Conservation (phyloP, 768 basidiomycete species). For the Kwoniella heveanensis region DNA sequence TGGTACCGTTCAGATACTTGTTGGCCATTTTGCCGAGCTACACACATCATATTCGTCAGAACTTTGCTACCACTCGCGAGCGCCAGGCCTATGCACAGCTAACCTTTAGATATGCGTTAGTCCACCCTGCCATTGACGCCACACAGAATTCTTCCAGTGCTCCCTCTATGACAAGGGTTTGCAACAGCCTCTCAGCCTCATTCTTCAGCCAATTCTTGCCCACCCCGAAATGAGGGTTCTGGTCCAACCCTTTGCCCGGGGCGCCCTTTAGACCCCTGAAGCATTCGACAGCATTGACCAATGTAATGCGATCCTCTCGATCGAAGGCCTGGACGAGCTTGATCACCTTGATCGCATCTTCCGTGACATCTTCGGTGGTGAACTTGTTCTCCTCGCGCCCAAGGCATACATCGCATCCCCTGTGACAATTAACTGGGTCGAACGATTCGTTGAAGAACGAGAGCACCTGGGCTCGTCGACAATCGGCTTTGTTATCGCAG, state of each 20-base stretch:
- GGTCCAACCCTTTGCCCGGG: constrained; percentile 62
- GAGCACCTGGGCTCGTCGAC: constrained; percentile 83
- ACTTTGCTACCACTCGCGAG: no score
- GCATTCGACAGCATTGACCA: constrained; percentile 64
- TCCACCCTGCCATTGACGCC: constrained; percentile 58
- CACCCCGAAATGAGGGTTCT: constrained; percentile 61
- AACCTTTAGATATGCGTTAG: constrained; percentile 56
- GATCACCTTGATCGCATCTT: constrained; percentile 64
- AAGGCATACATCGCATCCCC: constrained; percentile 81
- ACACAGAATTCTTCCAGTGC: constrained; percentile 62
- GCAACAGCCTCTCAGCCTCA: constrained; percentile 69
- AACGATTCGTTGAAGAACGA: constrained; percentile 86
- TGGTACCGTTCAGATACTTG: constrained; percentile 30
- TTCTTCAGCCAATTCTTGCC: constrained; percentile 61
- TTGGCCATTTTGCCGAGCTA: constrained; percentile 33
- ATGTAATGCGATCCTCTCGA: constrained; percentile 64
- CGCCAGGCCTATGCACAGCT: no score
- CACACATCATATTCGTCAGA: no score
- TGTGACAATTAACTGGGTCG: constrained; percentile 66
- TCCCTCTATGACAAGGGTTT: constrained; percentile 62
- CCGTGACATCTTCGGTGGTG: constrained; percentile 65
- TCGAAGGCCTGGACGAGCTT: constrained; percentile 63
- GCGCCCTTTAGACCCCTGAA: constrained; percentile 67
- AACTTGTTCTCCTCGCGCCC: constrained; percentile 59
- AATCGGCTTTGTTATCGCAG: constrained; percentile 77